These are phyloP conservation scores for Kurtzmaniella fragi DNA, from an alignment of 805 yeast genomes.

Conservation along the genomic window DNA sequence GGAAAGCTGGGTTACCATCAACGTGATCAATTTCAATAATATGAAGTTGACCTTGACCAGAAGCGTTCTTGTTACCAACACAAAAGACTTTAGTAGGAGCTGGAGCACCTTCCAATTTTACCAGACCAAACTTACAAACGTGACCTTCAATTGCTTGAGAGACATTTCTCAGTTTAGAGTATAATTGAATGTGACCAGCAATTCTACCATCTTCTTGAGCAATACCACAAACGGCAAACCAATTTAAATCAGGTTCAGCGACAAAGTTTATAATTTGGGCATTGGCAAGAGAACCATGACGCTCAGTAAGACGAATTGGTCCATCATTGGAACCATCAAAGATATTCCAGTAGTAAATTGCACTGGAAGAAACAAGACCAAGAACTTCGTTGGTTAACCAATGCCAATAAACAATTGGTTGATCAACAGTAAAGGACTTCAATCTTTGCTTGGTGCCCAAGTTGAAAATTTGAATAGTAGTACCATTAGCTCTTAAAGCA, in stretches of 20 bases:
- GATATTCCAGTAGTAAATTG: conserved; percentile 77
- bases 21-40: conserved; percentile 95
- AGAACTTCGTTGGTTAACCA: conserved; percentile 74
- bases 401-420: conserved; percentile 92
- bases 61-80: conserved; percentile 83
- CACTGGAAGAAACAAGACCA: conserved; percentile 78
- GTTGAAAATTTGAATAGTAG: conserved; percentile 92
- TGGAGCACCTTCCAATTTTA: conserved; percentile 68
- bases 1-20: conserved; percentile 75
- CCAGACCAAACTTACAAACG: conserved; percentile 81
- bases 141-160: conserved; percentile 98
- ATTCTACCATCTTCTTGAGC: conserved; percentile 91
- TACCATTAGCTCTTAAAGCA: conserved; percentile 92
- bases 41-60: conserved; percentile 69
- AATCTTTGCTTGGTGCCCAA: conserved; percentile 81
- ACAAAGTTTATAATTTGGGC: conserved; percentile 90
- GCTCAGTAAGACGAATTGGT: conserved; percentile 76
- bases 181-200: conserved; percentile 94
- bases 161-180: conserved; percentile 79
- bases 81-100: conserved; percentile 82
- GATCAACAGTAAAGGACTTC: conserved; percentile 78
- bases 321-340: conserved; percentile 73
- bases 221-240: conserved; percentile 96
- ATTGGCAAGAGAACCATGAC: conserved; percentile 74
- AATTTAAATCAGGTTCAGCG: conserved; percentile 71